Percentiles rank a stretch among this genome's conserved stretches.
These are phyloP conservation scores for Groenewaldozyma salmanticensis DNA, from an alignment of 805 yeast species.

Conservation along the genomic window DNA sequence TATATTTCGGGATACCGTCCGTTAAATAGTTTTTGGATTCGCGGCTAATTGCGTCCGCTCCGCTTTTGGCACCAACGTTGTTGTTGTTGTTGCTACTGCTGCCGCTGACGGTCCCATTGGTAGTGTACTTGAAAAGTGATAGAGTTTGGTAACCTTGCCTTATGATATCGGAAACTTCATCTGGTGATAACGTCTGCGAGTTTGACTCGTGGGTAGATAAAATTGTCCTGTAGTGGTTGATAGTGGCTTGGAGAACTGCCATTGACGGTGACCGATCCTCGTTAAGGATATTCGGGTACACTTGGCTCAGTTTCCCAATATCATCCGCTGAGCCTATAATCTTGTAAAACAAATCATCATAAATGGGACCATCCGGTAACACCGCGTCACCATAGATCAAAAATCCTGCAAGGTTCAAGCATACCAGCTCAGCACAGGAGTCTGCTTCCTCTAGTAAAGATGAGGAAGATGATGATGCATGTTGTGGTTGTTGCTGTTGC, in stretches of 20 bases:
- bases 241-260: conserved; percentile 16
- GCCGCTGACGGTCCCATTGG: neutral
- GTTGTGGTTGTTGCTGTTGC: no score
- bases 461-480: neutral
- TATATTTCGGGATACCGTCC: conserved; percentile 14
- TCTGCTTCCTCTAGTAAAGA: conserved; percentile 6
- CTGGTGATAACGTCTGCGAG: conserved; percentile 14
- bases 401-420: conserved; percentile 20
- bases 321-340: conserved; percentile 21
- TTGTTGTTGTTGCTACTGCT: no score
- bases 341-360: conserved; percentile 26
- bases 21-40: conserved; percentile 6
- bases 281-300: conserved; percentile 6
- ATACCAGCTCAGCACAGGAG: conserved; percentile 13
- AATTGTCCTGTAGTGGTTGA: conserved; percentile 11
- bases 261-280: conserved; percentile 4
- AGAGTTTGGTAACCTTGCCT: conserved; percentile 22
- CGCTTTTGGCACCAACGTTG: conserved; percentile 1
- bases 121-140: conserved; percentile 18
- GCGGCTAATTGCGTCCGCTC: neutral
- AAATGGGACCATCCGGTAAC: conserved; percentile 23
- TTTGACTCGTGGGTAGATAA: neutral
- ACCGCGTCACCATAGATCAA: conserved; percentile 26
- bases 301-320: conserved; percentile 15
- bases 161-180: conserved; percentile 21